Evolutionary conservation across 73 alveolate species (phyloP).

Genomic region (Loxodes magnus): DNA sequence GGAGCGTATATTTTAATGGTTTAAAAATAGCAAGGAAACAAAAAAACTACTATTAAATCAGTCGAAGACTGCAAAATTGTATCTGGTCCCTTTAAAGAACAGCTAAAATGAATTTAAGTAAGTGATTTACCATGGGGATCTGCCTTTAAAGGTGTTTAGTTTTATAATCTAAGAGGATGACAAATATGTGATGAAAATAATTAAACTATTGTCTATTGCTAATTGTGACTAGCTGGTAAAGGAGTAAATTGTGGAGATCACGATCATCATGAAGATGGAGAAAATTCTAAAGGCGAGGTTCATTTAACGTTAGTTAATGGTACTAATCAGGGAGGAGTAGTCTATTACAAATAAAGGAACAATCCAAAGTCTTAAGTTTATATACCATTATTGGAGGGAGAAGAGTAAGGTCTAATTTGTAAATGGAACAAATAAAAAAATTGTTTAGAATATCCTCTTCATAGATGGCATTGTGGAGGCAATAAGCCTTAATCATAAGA

Average conservation of each 20-base stretch:
- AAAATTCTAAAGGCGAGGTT: constrained; percentile 3
- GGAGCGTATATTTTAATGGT: too few species aligned
- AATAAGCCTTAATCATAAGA: not conserved
- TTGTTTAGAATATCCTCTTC: constrained; percentile 3
- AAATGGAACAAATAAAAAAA: constrained; percentile 1
- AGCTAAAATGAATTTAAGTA: not conserved
- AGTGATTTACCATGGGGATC: not conserved
- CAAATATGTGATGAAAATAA: not conserved
- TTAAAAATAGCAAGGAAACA: too few species aligned
- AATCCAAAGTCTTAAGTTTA: too few species aligned
- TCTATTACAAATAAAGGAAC: not conserved
- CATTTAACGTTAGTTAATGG: not conserved
- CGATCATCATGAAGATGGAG: constrained; percentile 4
- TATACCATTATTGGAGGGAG: constrained; percentile 1
- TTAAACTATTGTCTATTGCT: not conserved
- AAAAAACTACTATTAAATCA: too few species aligned
- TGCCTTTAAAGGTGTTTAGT: not conserved
- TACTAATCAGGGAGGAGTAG: constrained; percentile 9
- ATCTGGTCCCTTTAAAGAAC: constrained; percentile 1
- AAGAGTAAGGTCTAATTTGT: constrained; percentile 13
- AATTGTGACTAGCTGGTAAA: constrained; percentile 9
- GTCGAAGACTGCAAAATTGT: too few species aligned
- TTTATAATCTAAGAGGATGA: constrained; percentile 10
- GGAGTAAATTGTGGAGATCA: constrained; percentile 11
- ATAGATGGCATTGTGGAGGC: constrained; percentile 9